Conservation (phyloP, 148 eudicot species). For the Rheum nobile region DNA sequence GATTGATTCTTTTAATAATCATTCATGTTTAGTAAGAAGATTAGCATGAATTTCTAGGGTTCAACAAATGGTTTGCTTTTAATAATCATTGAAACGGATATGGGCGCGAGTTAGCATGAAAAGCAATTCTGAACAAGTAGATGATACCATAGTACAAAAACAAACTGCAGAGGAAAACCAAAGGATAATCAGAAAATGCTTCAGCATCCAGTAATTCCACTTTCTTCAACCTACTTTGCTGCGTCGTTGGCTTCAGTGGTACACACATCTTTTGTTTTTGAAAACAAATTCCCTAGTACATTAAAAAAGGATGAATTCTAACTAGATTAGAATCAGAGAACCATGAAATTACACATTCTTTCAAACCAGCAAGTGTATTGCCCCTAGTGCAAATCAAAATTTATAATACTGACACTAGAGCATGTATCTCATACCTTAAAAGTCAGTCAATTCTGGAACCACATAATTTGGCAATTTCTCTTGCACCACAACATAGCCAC, state of each 20-base stretch:
- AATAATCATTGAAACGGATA: no score
- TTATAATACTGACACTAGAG: background rate
- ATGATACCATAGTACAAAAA: no score
- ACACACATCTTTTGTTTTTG: background rate
- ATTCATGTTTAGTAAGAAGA: no score
- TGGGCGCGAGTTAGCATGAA: no score
- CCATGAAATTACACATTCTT: background rate
- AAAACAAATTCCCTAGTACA: background rate
- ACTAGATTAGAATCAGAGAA: background rate
- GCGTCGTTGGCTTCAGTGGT: constrained; percentile 24
- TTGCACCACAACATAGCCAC: constrained; percentile 58
- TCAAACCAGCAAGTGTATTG: no score
- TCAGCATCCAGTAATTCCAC: background rate
- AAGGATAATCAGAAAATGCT: no score
- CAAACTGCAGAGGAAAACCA: no score
- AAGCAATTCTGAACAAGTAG: no score
- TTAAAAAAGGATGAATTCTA: background rate
- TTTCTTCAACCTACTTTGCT: constrained; percentile 11
- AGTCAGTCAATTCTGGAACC: constrained; percentile 56
- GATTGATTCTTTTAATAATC: no score
- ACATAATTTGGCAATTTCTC: constrained; percentile 63
- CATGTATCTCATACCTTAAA: constrained; percentile 35
- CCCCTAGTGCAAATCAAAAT: no score
- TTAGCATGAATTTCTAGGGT: no score
- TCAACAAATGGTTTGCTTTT: no score